Percentiles rank a stretch among this genome's conserved stretches.
Evolutionary conservation across 2,329 filamentous ascomycete genomes (phyloP).

Genomic region (Didymella sp.): DNA sequence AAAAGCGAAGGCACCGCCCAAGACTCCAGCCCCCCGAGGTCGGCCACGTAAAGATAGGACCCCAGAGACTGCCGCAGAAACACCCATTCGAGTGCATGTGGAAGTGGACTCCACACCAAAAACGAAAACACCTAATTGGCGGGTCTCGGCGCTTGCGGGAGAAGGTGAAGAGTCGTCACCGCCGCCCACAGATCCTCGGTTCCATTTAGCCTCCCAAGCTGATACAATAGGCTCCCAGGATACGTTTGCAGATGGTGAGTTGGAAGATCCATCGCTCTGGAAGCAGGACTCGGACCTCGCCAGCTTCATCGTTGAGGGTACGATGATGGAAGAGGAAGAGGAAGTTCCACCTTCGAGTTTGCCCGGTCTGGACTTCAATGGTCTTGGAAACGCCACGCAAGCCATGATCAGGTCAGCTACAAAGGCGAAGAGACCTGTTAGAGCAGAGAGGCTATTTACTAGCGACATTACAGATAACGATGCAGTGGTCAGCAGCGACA

Average conservation of each 20-base stretch:
- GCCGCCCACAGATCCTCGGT: conserved; percentile 50
- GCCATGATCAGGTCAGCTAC: conserved; percentile 38
- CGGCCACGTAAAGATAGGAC: conserved; percentile 30
- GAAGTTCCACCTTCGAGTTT: conserved; percentile 44
- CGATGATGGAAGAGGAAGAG: conserved; percentile 44
- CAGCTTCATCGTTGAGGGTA: conserved; percentile 56
- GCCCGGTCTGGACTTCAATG: conserved; percentile 35
- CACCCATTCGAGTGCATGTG: conserved; percentile 28
- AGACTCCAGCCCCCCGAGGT: conserved; percentile 33
- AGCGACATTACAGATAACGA: conserved; percentile 46
- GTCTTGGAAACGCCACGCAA: conserved; percentile 44
- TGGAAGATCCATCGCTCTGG: conserved; percentile 52
- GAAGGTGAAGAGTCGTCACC: conserved; percentile 48
- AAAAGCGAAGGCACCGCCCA: conserved; percentile 24
- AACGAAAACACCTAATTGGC: conserved; percentile 35
- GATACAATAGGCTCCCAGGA: conserved; percentile 54
- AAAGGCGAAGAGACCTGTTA: conserved; percentile 28
- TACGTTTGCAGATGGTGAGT: conserved; percentile 47
- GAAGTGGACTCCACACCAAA: conserved; percentile 19
- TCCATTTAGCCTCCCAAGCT: conserved; percentile 48
- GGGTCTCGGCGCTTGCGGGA: conserved; percentile 38
- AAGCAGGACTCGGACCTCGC: conserved; percentile 55
- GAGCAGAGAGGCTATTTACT: conserved; percentile 45
- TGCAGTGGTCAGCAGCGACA: conserved; percentile 45
- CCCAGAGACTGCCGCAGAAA: conserved; percentile 18